Evolutionary conservation across 495 filamentous ascomycete species (phyloP), one percentile per base, ranked within the genome.

Genomic region (Penicillium nucicola): DNA sequence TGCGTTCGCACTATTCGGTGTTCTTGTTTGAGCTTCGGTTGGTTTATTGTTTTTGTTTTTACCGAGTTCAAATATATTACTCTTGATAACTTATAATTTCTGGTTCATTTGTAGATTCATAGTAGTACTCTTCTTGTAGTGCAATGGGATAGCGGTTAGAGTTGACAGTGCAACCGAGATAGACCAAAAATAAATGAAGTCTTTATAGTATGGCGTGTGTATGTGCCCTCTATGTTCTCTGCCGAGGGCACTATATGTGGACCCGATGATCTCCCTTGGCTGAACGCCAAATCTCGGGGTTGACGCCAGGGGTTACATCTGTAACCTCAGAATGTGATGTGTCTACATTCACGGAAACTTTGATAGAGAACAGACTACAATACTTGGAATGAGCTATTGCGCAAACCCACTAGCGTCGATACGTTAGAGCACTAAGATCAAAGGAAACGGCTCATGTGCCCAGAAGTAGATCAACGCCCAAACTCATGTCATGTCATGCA

Each of bases 401-500:
- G 32, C 25, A 32, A 38, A n/a, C 20, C 32, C 36, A 53, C 5
- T 34, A 6, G 13, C 34, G 25, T 8, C 47, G 47, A 50, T 36
- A 51, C 33, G 28, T 39, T 51, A 46, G 45, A 43, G 42, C 41
- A 52, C 22, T 13, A 41, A 37, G 28, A 31, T 4, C 32, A 38
- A 23, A 35, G 33, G 36, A 31, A 53, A 44, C 10, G 25, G 25
- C 10, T 43, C 23, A 20, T 31, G 28, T 38, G n/a, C 14, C 44
- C 48, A 19, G 30, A 49, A 57, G 48, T 35, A 58, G 48, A 58
- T 55, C 20, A 58, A 61, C 57, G 60, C 57, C 57, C 5, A 42
- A 54, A 15, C 37, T 51, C 56, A 47, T 50, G 45, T 57, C 41
- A 41, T 48, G 30, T 57, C 55, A 61, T 61, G 50, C 51, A 57